Percentiles rank a stretch among this genome's conserved stretches.
Evolutionary conservation across 768 basidiomycete species (phyloP).

Genomic region (Lactarius hengduanensis): DNA sequence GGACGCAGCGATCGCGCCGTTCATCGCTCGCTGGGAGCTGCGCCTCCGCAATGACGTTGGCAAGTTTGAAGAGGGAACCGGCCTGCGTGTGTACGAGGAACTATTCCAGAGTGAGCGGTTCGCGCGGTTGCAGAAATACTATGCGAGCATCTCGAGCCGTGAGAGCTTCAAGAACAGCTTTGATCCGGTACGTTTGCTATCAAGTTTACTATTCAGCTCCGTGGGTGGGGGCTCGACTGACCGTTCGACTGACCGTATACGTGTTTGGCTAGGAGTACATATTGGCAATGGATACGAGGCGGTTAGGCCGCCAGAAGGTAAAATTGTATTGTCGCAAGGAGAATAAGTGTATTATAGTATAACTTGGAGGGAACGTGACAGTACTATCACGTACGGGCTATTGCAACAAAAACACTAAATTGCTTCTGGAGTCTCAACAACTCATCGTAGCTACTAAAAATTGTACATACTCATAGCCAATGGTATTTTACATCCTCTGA

Average conservation of each 20-base stretch:
- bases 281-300: not conserved
- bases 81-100: conserved; percentile 41
- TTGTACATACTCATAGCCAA: no score
- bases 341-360: not conserved
- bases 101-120: conserved; percentile 44
- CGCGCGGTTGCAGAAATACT: conserved; percentile 47
- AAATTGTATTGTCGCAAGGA: not conserved
- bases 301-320: conserved; percentile 24
- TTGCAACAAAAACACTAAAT: no score
- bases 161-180: conserved; percentile 54
- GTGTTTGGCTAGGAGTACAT: not conserved
- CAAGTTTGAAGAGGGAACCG: conserved; percentile 40
- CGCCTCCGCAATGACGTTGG: conserved; percentile 50
- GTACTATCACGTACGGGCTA: no score
- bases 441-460: no score
- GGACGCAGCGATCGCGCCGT: conserved; percentile 57
- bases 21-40: conserved; percentile 50
- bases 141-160: conserved; percentile 44
- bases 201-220: conserved; percentile 32
- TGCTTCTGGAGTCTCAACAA: no score
- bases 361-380: not conserved
- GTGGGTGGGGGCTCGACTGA: conserved; percentile 8
- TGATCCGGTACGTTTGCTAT: conserved; percentile 41
- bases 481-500: no score
- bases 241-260: not conserved